Conservation (phyloP, 2,329 filamentous ascomycete genomes). For the Sarocladium brachiariae region DNA sequence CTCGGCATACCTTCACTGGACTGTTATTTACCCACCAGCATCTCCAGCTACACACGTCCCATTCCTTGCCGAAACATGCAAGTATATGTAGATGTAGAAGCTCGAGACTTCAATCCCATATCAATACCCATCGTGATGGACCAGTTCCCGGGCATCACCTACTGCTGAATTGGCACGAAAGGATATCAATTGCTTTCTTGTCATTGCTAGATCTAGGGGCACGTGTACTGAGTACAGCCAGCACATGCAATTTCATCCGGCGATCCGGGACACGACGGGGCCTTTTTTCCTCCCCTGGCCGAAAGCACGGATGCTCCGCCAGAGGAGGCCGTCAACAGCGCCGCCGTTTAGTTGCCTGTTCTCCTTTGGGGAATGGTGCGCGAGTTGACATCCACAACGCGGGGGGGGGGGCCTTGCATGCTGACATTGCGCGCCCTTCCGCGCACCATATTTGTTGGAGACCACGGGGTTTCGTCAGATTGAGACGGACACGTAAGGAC, state of each 20-base stretch:
- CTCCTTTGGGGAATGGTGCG: not conserved
- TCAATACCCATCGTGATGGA: not conserved
- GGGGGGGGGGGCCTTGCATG: not conserved
- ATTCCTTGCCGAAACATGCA: not conserved
- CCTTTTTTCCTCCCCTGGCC: too few relatives aligned
- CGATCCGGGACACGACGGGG: not conserved
- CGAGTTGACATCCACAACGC: not conserved
- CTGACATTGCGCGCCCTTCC: constrained; percentile 3
- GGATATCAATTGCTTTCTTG: not conserved
- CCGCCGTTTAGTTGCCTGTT: not conserved
- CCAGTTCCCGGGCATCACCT: not conserved
- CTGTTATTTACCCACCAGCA: too few relatives aligned
- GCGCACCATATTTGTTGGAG: not conserved
- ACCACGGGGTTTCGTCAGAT: not conserved
- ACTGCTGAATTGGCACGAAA: too few relatives aligned
- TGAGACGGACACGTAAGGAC: not conserved
- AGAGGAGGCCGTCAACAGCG: constrained; percentile 5
- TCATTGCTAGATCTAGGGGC: too few relatives aligned
- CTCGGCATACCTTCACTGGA: not conserved
- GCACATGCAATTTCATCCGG: constrained; percentile 1
- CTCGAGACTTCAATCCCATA: not conserved
- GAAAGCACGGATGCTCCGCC: not conserved
- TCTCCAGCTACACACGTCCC: not conserved
- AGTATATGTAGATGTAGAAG: too few relatives aligned
- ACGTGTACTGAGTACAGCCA: too few relatives aligned